These are phyloP conservation scores for Phytophthora litchii DNA, from an alignment of 352 stramenopile genomes.

Conservation along the genomic window DNA sequence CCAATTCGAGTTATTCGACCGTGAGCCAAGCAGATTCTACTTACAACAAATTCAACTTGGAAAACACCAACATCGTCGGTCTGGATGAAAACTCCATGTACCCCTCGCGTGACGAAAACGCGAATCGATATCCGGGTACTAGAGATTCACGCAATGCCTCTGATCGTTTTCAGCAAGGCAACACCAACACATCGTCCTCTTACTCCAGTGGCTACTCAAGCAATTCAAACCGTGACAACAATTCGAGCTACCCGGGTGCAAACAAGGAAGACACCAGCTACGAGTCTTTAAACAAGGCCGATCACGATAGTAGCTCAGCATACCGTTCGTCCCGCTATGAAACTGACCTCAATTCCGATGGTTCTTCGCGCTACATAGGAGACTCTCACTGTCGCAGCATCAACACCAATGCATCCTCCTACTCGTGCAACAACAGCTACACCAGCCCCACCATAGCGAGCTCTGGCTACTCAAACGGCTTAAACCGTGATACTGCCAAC, in stretches of 20 bases:
- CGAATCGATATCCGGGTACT: too few relatives aligned
- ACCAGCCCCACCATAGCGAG: background rate
- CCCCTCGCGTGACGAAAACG: too few relatives aligned
- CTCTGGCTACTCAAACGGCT: background rate
- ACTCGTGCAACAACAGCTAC: slow-evolving; percentile 8
- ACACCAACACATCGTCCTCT: too few relatives aligned
- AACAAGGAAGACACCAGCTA: too few relatives aligned
- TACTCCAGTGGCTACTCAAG: too few relatives aligned
- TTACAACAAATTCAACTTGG: background rate
- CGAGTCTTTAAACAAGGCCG: too few relatives aligned
- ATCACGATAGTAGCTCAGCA: background rate
- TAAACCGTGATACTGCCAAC: background rate
- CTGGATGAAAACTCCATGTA: background rate
- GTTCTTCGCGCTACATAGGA: background rate
- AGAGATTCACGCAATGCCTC: too few relatives aligned
- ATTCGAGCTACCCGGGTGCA: too few relatives aligned
- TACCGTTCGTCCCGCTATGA: slow-evolving; percentile 4
- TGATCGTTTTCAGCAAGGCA: too few relatives aligned
- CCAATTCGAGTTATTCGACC: slow-evolving; percentile 5
- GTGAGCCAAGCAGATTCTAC: background rate
- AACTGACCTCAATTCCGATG: background rate
- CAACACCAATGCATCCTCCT: slow-evolving; percentile 1
- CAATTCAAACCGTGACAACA: too few relatives aligned
- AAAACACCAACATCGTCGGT: background rate
- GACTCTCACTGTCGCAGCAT: background rate